These are phyloP conservation scores for Grosmannia serpens DNA, from an alignment of 2,329 filamentous ascomycete species.

Conservation along the genomic window DNA sequence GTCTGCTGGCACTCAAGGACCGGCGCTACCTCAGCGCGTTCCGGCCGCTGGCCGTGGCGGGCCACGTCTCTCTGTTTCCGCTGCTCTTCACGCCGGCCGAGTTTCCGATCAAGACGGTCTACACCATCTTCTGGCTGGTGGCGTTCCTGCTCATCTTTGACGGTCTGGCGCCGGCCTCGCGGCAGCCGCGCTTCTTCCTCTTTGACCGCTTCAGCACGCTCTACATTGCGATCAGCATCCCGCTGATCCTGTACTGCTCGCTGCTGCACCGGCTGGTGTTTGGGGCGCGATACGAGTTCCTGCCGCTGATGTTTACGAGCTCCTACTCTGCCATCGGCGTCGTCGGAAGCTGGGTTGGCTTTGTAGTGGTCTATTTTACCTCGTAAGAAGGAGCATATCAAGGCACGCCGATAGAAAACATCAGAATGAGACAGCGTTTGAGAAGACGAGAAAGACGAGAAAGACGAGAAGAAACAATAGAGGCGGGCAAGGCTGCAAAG, in stretches of 20 bases:
- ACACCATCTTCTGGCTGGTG: slow-evolving; percentile 86
- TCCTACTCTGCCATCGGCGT: slow-evolving; percentile 92
- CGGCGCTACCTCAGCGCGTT: slow-evolving; percentile 86
- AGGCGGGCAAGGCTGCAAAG: not conserved
- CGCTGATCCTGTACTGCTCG: slow-evolving; percentile 80
- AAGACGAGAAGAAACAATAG: not conserved
- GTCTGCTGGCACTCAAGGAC: slow-evolving; percentile 79
- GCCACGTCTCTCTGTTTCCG: slow-evolving; percentile 91
- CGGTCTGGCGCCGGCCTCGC: slow-evolving; percentile 71
- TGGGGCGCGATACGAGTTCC: slow-evolving; percentile 71
- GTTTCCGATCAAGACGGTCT: slow-evolving; percentile 87
- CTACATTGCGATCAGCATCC: slow-evolving; percentile 83
- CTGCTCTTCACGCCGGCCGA: slow-evolving; percentile 85
- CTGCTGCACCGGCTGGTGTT: slow-evolving; percentile 75
- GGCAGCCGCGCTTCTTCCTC: slow-evolving; percentile 70
- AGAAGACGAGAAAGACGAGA: not conserved
- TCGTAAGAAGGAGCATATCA: slow-evolving; percentile 23
- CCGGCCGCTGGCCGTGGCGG: slow-evolving; percentile 79
- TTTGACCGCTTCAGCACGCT: slow-evolving; percentile 83
- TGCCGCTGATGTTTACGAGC: slow-evolving; percentile 95
- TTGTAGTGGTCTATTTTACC: slow-evolving; percentile 81
- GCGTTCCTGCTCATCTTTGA: slow-evolving; percentile 81
- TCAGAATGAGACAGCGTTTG: not conserved
- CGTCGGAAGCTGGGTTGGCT: slow-evolving; percentile 88
- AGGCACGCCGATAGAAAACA: not conserved